Evolutionary conservation across 2,329 filamentous ascomycete species (phyloP).

Genomic region (Dactylellina parvicollis): DNA sequence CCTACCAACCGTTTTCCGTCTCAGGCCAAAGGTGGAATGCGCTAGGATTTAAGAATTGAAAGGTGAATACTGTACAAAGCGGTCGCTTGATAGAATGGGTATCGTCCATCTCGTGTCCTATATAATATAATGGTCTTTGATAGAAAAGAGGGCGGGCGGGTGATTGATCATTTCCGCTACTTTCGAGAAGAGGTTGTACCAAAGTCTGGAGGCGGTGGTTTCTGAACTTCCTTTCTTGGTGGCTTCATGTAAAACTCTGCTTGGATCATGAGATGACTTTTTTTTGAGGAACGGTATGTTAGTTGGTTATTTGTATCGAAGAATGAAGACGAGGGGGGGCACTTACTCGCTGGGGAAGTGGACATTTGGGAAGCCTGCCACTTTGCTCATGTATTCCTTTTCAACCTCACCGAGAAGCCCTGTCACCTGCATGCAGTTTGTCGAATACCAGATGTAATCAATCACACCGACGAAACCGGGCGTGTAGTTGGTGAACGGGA

Average conservation of each 20-base stretch:
- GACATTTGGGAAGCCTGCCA: slow-evolving; percentile 91
- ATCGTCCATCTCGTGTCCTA: slow-evolving; percentile 54
- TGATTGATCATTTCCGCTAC: slow-evolving; percentile 57
- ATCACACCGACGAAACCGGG: slow-evolving; percentile 91
- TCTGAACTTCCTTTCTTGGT: slow-evolving; percentile 76
- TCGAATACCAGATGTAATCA: slow-evolving; percentile 98
- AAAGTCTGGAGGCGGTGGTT: slow-evolving; percentile 73
- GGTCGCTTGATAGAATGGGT: slow-evolving; percentile 42
- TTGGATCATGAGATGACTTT: slow-evolving; percentile 83
- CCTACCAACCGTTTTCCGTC: slow-evolving; percentile 32
- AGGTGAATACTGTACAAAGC: slow-evolving; percentile 55
- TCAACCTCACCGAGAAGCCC: slow-evolving; percentile 87
- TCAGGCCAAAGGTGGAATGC: slow-evolving; percentile 32
- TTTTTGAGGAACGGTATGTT: slow-evolving; percentile 14
- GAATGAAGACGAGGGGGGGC: background rate
- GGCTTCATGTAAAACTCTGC: slow-evolving; percentile 89
- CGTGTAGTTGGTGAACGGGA: slow-evolving; percentile 96
- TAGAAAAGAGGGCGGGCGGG: slow-evolving; percentile 52
- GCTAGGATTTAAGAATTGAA: slow-evolving; percentile 42
- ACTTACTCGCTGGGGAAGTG: slow-evolving; percentile 83
- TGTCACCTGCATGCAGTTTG: slow-evolving; percentile 84
- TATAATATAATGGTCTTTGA: slow-evolving; percentile 42
- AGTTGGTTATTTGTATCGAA: background rate
- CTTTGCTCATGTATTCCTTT: slow-evolving; percentile 81
- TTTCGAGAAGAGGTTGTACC: slow-evolving; percentile 61